Evolutionary conservation across 1,284 basidiomycete genomes (phyloP).

Genomic region (Tilletia horrida): DNA sequence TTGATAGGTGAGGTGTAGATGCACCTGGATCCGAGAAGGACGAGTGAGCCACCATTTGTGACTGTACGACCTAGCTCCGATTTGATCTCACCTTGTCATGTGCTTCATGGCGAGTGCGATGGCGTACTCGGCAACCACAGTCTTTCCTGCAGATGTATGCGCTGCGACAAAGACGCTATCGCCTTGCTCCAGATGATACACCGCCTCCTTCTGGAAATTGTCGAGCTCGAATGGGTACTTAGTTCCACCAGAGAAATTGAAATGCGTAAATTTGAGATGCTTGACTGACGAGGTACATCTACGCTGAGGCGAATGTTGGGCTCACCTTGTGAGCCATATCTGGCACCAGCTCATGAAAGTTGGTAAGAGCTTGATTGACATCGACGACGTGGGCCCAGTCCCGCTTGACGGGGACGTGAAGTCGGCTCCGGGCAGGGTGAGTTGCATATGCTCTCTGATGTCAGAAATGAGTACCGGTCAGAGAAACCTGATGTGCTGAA

Average conservation of each 20-base stretch:
- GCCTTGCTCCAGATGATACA: constrained; percentile 94
- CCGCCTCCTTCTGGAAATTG: constrained; percentile 94
- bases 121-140: constrained; percentile 97
- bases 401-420: constrained; percentile 62
- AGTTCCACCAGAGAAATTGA: not conserved
- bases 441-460: constrained; percentile 25
- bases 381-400: constrained; percentile 99
- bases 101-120: constrained; percentile 94
- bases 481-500: not conserved
- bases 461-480: not conserved
- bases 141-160: constrained; percentile 99
- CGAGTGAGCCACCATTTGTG: not conserved
- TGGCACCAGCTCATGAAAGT: constrained; percentile 82
- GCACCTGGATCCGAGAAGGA: constrained; percentile 59
- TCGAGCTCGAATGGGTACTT: constrained; percentile 72
- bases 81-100: constrained; percentile 72
- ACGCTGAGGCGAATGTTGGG: not conserved
- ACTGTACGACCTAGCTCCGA: not conserved
- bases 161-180: constrained; percentile 98
- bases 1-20: constrained; percentile 99
- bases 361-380: constrained; percentile 80
- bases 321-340: constrained; percentile 79
- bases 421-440: not conserved
- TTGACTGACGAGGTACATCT: not conserved
- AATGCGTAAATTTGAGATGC: not conserved